Evolutionary conservation across 2,329 filamentous ascomycete species (phyloP).

Genomic region (Tricladium varicosporioides): DNA sequence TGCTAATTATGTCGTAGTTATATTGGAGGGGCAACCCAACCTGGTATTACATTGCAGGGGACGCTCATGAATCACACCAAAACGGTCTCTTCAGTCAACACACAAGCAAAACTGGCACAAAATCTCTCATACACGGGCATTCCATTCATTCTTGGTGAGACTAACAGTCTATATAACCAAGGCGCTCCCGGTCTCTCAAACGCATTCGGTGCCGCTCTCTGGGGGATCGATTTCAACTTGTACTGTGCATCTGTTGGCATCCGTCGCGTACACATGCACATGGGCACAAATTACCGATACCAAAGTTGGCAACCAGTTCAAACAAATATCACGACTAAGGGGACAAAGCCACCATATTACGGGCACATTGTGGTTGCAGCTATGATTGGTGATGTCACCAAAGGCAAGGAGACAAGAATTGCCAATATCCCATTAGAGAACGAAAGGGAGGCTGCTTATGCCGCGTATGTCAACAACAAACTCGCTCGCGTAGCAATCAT

Average conservation of each 20-base stretch:
- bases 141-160: conserved; percentile 39
- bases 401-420: conserved; percentile 40
- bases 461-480: conserved; percentile 45
- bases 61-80: conserved; percentile 63
- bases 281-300: conserved; percentile 62
- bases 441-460: conserved; percentile 51
- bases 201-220: conserved; percentile 63
- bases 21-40: conserved; percentile 57
- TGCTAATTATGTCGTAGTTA: conserved; percentile 45
- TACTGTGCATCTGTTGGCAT: conserved; percentile 55
- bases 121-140: conserved; percentile 36
- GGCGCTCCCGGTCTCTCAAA: conserved; percentile 61
- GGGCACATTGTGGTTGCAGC: conserved; percentile 58
- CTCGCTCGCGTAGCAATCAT: conserved; percentile 52
- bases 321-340: conserved; percentile 47
- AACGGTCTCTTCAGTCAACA: conserved; percentile 47
- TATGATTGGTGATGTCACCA: conserved; percentile 46
- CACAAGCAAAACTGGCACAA: conserved; percentile 32
- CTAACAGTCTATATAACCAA: conserved; percentile 62
- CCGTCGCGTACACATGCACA: conserved; percentile 60
- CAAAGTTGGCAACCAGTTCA: conserved; percentile 57
- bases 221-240: conserved; percentile 62
- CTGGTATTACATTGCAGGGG: conserved; percentile 58
- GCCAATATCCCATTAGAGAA: conserved; percentile 43
- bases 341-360: conserved; percentile 64